Percentiles rank a stretch among this genome's conserved stretches.
These are phyloP conservation scores for Phytophthora sojae DNA, from an alignment of 352 stramenopile genomes.

Conservation along the genomic window DNA sequence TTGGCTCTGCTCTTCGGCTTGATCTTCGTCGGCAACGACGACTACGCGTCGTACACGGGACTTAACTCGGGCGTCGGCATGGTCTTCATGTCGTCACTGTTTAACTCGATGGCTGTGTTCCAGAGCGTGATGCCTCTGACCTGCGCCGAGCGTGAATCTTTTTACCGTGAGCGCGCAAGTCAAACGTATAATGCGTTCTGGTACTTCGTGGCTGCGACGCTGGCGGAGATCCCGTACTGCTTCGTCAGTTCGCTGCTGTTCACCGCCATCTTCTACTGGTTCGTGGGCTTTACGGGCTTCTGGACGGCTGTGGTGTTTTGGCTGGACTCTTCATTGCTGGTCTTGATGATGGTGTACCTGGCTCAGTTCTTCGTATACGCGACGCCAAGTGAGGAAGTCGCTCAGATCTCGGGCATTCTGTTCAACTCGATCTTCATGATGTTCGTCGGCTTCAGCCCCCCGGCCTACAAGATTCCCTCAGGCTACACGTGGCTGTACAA, in stretches of 20 bases:
- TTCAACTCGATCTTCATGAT: slow-evolving; percentile 47
- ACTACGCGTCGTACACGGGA: slow-evolving; percentile 45
- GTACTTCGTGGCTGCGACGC: slow-evolving; percentile 57
- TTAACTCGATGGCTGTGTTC: slow-evolving; percentile 75
- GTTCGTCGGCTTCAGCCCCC: slow-evolving; percentile 48
- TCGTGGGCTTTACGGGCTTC: slow-evolving; percentile 46
- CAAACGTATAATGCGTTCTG: slow-evolving; percentile 80
- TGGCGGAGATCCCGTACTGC: slow-evolving; percentile 77
- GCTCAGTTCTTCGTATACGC: slow-evolving; percentile 43
- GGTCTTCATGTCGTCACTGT: slow-evolving; percentile 59
- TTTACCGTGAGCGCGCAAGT: slow-evolving; percentile 84
- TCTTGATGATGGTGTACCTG: slow-evolving; percentile 47
- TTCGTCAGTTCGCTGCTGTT: slow-evolving; percentile 44
- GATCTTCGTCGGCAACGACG: slow-evolving; percentile 51
- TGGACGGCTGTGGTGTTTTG: slow-evolving; percentile 27
- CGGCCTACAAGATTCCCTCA: slow-evolving; percentile 31
- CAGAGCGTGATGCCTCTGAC: slow-evolving; percentile 74
- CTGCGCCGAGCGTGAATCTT: slow-evolving; percentile 55
- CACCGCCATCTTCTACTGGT: slow-evolving; percentile 40
- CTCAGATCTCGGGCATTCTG: slow-evolving; percentile 33
- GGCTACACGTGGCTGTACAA: slow-evolving; percentile 50
- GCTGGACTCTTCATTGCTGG: slow-evolving; percentile 28
- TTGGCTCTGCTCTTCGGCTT: slow-evolving; percentile 79
- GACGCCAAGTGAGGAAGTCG: slow-evolving; percentile 38
- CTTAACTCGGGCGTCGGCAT: slow-evolving; percentile 58